These are phyloP conservation scores for Zoysia japonica DNA, from an alignment of 176 grass and related monocot genomes.

Conservation along the genomic window DNA sequence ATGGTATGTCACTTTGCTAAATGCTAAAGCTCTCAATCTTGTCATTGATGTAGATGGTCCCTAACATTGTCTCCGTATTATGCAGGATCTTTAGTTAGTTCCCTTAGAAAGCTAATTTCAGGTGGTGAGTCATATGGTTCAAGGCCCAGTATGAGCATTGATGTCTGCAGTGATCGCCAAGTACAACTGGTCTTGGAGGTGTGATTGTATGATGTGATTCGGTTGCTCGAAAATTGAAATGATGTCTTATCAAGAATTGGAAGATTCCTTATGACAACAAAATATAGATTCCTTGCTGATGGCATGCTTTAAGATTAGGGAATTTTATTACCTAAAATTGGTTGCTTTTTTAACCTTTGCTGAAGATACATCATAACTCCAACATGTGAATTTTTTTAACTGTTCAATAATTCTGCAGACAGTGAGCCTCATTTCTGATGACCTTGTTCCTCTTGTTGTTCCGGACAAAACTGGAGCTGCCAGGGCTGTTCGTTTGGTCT, in stretches of 20 bases:
- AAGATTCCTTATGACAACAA: background rate
- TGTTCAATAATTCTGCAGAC: slow-evolving; percentile 53
- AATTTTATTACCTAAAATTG: background rate
- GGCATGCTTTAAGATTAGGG: too few relatives aligned
- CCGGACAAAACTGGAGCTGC: slow-evolving; percentile 55
- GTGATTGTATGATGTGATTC: slow-evolving; percentile 27
- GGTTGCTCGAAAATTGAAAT: slow-evolving; percentile 11
- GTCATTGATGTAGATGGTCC: slow-evolving; percentile 10
- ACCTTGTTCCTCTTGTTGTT: slow-evolving; percentile 75
- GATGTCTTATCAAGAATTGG: background rate
- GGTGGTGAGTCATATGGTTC: slow-evolving; percentile 67
- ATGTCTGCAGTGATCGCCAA: slow-evolving; percentile 82
- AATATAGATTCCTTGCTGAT: slow-evolving; percentile 7
- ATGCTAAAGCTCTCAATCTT: background rate
- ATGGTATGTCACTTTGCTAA: slow-evolving; percentile 55
- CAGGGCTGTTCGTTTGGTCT: slow-evolving; percentile 63
- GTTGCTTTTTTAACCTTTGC: slow-evolving; percentile 23
- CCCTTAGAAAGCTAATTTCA: slow-evolving; percentile 68
- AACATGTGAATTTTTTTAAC: slow-evolving; percentile 32
- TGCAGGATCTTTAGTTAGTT: slow-evolving; percentile 51
- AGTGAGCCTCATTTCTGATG: slow-evolving; percentile 56
- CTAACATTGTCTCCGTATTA: slow-evolving; percentile 35
- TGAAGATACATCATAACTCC: slow-evolving; percentile 1
- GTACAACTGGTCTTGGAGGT: slow-evolving; percentile 82
- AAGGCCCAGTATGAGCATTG: slow-evolving; percentile 74